Base-by-base conservation (phyloP, 208 protist genomes). In the Phytomonas sp. region DNA sequence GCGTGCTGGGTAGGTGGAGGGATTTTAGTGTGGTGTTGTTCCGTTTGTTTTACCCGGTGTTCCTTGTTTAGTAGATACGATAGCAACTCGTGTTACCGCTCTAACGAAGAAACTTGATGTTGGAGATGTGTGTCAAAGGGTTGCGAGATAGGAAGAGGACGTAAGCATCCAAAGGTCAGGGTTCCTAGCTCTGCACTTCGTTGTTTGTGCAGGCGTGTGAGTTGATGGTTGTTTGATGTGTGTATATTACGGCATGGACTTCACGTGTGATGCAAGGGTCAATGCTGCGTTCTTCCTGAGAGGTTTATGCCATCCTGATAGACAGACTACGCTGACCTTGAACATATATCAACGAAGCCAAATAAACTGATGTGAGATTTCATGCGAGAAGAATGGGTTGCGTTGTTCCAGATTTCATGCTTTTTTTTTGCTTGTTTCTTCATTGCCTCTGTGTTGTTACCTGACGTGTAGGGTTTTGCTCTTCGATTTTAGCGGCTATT, bases 41-140 rank as follows among this genome's bases (percentile, higher is more conserved):
- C 40, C 30, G 71, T 32, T 10, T 23, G 60, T 34, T 14, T 7
- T 30, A 34, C 19, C 29, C 19, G 31, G 60, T 30, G 31, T 23
- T n/a, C 31, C 4, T 63, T 69, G 23, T 70, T 52, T 62, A 4
- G 11, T 42, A n/a, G 60, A 45, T 40, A 26, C 29, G 63, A 34
- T 76, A 75, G 83, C 83, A 86, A 73, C 72, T 79, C 86, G 87
- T 93, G 87, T 93, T 93, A 91, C 87, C 84, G 77, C 74, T 80
- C 63, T 64, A 74, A 71, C 67, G 40, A 70, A 65, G 69, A 69
- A 56, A 45, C 29, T 63, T 69, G 29, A 68, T 93, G 66, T 74
- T 79, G 73, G 81, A 77, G 77, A 73, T 76, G 77, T 76, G 87
- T 93, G 87, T 93, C 87, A 93, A 93, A 89, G 82, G 78, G 60